Evolutionary conservation across 1,284 basidiomycete genomes (phyloP).

Genomic region (Ceratobasidium sp.): DNA sequence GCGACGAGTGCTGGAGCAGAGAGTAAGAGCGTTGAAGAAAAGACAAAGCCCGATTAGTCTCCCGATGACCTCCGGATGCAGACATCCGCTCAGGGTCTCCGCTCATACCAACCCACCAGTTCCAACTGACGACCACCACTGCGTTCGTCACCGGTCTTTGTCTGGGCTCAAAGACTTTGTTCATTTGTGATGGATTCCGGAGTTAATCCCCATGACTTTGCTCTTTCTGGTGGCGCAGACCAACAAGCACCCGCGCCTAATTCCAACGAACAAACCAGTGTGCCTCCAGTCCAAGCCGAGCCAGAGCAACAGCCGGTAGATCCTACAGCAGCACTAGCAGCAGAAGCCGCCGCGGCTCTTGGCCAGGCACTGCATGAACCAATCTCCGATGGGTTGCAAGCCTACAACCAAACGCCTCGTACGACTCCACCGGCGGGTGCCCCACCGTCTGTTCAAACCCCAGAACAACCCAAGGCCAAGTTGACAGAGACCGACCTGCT

Average conservation of each 20-base stretch:
- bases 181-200: slow-evolving; percentile 10
- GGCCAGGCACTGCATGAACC: not conserved
- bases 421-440: not conserved
- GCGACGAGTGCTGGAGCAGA: slow-evolving; percentile 17
- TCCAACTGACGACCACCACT: slow-evolving; percentile 1
- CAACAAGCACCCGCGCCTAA: not conserved
- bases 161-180: not conserved
- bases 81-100: slow-evolving; percentile 4
- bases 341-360: not conserved
- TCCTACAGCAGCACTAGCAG: not conserved
- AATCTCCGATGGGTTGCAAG: slow-evolving; percentile 2
- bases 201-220: not conserved
- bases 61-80: slow-evolving; percentile 31
- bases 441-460: not conserved
- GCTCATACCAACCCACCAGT: not conserved
- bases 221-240: not conserved
- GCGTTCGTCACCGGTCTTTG: not conserved
- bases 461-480: slow-evolving; percentile 24
- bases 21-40: slow-evolving; percentile 34
- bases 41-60: slow-evolving; percentile 8
- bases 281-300: not conserved
- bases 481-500: slow-evolving; percentile 43
- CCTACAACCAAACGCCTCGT: slow-evolving; percentile 17
- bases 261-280: not conserved
- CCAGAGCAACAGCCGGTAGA: not conserved